These are phyloP conservation scores for Aureobasidium sp. DNA, from an alignment of 2,329 filamentous ascomycete genomes.

Conservation along the genomic window DNA sequence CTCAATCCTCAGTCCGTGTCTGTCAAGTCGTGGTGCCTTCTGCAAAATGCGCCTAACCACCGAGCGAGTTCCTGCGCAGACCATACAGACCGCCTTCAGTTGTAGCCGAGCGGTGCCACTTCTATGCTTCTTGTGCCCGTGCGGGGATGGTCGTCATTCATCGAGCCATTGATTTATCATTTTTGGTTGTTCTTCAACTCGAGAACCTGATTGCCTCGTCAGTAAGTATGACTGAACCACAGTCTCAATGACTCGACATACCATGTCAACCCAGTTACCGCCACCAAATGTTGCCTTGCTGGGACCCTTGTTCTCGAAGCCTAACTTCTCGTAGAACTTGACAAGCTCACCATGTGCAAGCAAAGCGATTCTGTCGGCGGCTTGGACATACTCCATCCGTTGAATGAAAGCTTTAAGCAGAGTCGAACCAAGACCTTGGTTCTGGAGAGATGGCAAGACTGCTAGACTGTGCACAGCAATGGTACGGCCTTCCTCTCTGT, in stretches of 20 bases:
- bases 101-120: not conserved
- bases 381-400: conserved; percentile 61
- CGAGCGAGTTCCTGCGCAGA: no score
- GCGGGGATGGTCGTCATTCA: not conserved
- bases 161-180: not conserved
- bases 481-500: conserved; percentile 66
- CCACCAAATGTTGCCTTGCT: conserved; percentile 68
- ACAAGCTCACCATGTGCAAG: conserved; percentile 70
- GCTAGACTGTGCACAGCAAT: conserved; percentile 78
- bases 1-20: not conserved
- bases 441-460: conserved; percentile 67
- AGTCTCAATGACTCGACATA: conserved; percentile 29
- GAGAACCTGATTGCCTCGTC: not conserved
- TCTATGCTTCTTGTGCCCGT: not conserved
- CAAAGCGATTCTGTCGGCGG: conserved; percentile 66
- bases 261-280: conserved; percentile 78
- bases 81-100: not conserved
- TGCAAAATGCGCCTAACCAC: no score
- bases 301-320: conserved; percentile 61
- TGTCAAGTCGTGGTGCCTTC: not conserved
- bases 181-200: conserved; percentile 4
- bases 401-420: conserved; percentile 72
- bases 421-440: conserved; percentile 64
- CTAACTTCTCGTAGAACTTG: conserved; percentile 67
- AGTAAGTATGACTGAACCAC: not conserved